phyloP scores from a whole-genome alignment of 2,329 filamentous ascomycete genomes.

The Aspergillus pseudotamarii region DNA sequence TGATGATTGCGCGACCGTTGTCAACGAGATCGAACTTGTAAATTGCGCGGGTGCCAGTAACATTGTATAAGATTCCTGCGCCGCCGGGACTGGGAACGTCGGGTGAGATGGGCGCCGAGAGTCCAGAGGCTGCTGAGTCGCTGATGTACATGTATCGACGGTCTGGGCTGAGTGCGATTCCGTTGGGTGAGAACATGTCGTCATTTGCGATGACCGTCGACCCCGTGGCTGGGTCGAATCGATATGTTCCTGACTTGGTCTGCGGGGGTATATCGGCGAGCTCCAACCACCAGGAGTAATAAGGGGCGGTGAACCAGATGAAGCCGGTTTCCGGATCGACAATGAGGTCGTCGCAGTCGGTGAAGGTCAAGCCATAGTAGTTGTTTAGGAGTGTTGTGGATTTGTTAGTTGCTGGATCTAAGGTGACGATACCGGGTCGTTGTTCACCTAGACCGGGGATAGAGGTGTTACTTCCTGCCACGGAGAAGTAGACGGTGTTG shows the following conservation, averaged over 20 bases:
- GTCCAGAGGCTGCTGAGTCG: not conserved
- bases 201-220: conserved; percentile 2
- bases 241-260: conserved; percentile 4
- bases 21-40: conserved; percentile 9
- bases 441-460: not conserved
- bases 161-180: conserved; percentile 5
- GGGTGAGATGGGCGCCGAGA: not conserved
- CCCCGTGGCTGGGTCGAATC: conserved; percentile 6
- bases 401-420: conserved; percentile 2
- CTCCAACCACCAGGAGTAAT: not conserved
- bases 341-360: conserved; percentile 8
- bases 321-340: conserved; percentile 5
- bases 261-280: not conserved
- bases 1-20: conserved; percentile 1
- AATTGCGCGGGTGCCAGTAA: conserved; percentile 2
- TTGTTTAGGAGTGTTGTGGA: conserved; percentile 6
- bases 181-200: conserved; percentile 7
- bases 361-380: conserved; percentile 10
- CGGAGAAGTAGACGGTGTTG: conserved; percentile 8
- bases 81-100: not conserved
- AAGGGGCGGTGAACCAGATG: conserved; percentile 10
- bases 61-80: not conserved
- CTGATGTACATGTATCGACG: conserved; percentile 6
- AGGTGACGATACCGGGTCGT: conserved; percentile 5
- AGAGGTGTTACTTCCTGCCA: not conserved